These are phyloP conservation scores for Tetratostichococcus sp. DNA, from an alignment of 139 green algal species.

Conservation along the genomic window DNA sequence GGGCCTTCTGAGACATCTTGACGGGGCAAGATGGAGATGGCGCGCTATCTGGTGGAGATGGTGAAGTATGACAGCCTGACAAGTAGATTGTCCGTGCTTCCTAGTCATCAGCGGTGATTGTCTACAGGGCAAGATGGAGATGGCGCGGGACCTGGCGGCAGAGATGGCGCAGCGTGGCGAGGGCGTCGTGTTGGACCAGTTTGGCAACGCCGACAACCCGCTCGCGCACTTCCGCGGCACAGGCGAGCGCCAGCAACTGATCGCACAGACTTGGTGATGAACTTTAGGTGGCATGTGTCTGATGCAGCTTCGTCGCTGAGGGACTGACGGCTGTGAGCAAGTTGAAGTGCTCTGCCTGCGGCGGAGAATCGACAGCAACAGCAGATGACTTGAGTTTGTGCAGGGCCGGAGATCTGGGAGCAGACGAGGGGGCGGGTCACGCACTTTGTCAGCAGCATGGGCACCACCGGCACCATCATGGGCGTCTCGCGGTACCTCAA, in stretches of 20 bases:
- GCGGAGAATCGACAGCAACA: too few relatives aligned
- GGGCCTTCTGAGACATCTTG: too few relatives aligned
- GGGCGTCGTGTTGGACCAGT: constrained; percentile 46
- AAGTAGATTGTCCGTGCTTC: too few relatives aligned
- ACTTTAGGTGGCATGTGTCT: too few relatives aligned
- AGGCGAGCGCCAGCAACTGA: too few relatives aligned
- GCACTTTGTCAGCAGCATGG: constrained; percentile 48
- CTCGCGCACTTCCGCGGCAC: constrained; percentile 29
- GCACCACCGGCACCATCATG: constrained; percentile 51
- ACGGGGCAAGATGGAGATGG: constrained; percentile 35
- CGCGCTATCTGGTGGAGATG: constrained; percentile 33
- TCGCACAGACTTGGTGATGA: too few relatives aligned
- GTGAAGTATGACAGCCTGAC: constrained; percentile 8
- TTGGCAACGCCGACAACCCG: constrained; percentile 41
- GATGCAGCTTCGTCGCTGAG: too few relatives aligned
- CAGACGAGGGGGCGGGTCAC: constrained; percentile 46
- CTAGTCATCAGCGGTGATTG: too few relatives aligned
- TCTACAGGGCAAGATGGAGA: constrained; percentile 34
- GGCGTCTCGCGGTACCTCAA: constrained; percentile 38
- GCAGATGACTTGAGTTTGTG: too few relatives aligned
- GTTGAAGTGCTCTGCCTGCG: too few relatives aligned
- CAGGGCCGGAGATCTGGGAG: constrained; percentile 43
- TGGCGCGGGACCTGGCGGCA: constrained; percentile 32
- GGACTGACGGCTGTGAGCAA: too few relatives aligned
- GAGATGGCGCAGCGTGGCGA: constrained; percentile 21